Evolutionary conservation across 805 yeast genomes (phyloP).

Genomic region (Teunomyces cretensis): DNA sequence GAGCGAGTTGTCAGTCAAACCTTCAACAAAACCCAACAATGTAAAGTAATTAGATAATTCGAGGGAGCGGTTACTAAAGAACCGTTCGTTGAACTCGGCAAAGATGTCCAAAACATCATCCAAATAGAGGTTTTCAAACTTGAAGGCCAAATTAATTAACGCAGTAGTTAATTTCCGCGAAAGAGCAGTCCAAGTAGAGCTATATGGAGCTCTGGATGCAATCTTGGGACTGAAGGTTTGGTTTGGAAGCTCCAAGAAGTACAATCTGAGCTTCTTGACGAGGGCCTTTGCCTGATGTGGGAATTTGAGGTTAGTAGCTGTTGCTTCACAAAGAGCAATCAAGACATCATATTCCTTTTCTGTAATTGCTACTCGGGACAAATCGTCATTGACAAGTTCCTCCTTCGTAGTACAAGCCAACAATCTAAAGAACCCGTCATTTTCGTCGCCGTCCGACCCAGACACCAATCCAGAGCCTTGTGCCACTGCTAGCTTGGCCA

Average conservation of each 20-base stretch:
- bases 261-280: conserved; percentile 43
- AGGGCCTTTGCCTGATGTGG: conserved; percentile 41
- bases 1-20: conserved; percentile 26
- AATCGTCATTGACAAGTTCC: conserved; percentile 10
- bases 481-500: conserved; percentile 34
- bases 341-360: conserved; percentile 56
- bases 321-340: conserved; percentile 51
- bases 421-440: conserved; percentile 23
- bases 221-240: conserved; percentile 44
- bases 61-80: conserved; percentile 20
- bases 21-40: conserved; percentile 34
- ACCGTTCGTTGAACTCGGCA: conserved; percentile 22
- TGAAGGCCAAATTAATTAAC: conserved; percentile 28
- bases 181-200: conserved; percentile 30
- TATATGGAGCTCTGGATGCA: conserved; percentile 23
- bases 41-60: conserved; percentile 35
- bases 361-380: conserved; percentile 43
- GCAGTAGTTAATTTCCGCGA: conserved; percentile 36
- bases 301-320: conserved; percentile 26
- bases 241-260: conserved; percentile 46
- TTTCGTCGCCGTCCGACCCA: conserved; percentile 3
- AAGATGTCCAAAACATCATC: conserved; percentile 28
- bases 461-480: conserved; percentile 13
- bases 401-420: conserved; percentile 10
- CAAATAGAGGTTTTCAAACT: conserved; percentile 18